A percentile compares a stretch with the other conserved stretches of the same genome.
Conservation (phyloP, 176 grass and related monocot species). For the Avena atlantica region DNA sequence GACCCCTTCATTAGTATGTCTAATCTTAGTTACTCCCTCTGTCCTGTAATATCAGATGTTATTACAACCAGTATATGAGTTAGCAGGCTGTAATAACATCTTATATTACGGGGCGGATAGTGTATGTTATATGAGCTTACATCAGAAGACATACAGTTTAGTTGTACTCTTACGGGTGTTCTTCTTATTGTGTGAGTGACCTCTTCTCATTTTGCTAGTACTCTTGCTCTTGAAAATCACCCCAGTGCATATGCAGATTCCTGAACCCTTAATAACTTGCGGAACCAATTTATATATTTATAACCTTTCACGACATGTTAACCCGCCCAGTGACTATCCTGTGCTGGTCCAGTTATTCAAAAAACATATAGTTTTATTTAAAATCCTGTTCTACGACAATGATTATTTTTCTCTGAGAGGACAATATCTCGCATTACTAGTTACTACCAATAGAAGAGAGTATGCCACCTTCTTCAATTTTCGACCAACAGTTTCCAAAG, state of each 20-base stretch:
- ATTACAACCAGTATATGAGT: no score
- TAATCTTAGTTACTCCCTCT: background rate
- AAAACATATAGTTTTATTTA: background rate
- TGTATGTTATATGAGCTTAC: background rate
- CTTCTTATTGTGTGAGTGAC: background rate
- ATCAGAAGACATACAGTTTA: background rate
- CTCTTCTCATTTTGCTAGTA: background rate
- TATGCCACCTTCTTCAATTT: background rate
- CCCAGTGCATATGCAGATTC: constrained; percentile 5
- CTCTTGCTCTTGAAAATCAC: background rate
- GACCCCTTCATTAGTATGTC: constrained; percentile 9
- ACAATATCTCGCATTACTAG: background rate
- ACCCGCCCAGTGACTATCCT: background rate
- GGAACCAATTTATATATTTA: background rate
- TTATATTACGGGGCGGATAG: no score
- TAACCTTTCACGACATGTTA: background rate
- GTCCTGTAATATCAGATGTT: no score
- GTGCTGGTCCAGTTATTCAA: background rate
- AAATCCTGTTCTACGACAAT: background rate
- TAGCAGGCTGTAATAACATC: no score
- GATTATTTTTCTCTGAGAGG: background rate
- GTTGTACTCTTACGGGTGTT: background rate
- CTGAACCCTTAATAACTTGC: constrained; percentile 16
- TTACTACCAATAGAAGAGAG: background rate
- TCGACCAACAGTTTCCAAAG: background rate